Evolutionary conservation across 495 filamentous ascomycete species (phyloP).

Genomic region (Hypoxylon intermedium): DNA sequence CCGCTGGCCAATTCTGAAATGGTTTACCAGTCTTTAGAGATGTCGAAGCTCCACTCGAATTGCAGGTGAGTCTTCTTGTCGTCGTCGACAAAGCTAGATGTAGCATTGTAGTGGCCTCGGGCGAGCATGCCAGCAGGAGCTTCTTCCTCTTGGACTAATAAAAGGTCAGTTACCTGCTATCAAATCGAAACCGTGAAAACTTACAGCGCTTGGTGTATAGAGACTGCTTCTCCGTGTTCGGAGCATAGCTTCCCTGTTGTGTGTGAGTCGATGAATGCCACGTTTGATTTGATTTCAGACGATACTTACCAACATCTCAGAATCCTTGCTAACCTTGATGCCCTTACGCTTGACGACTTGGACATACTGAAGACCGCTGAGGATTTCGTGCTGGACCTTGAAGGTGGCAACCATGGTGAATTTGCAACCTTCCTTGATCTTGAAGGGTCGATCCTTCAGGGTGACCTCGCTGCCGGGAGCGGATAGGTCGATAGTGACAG

Average conservation of each 20-base stretch:
- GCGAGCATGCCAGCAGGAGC: slow-evolving; percentile 88
- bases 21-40: slow-evolving; percentile 89
- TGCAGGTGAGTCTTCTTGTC: slow-evolving; percentile 83
- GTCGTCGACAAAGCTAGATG: slow-evolving; percentile 89
- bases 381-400: slow-evolving; percentile 93
- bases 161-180: slow-evolving; percentile 8
- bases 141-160: slow-evolving; percentile 81
- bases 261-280: slow-evolving; percentile 9
- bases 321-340: slow-evolving; percentile 82
- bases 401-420: slow-evolving; percentile 94
- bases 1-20: background rate
- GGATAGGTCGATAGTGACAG: slow-evolving; percentile 84
- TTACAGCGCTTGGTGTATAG: slow-evolving; percentile 89
- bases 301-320: slow-evolving; percentile 90
- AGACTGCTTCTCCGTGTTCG: slow-evolving; percentile 83
- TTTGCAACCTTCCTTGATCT: slow-evolving; percentile 90
- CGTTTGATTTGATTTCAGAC: background rate
- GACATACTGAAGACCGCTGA: slow-evolving; percentile 92
- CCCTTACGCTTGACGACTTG: slow-evolving; percentile 90
- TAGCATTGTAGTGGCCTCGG: slow-evolving; percentile 84
- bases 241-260: slow-evolving; percentile 78
- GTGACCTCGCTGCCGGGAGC: slow-evolving; percentile 66
- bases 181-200: slow-evolving; percentile 40
- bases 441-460: slow-evolving; percentile 89
- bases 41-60: slow-evolving; percentile 95